phyloP scores from a whole-genome alignment of 31 red algal species.

The Asparagopsis taxiformis region DNA sequence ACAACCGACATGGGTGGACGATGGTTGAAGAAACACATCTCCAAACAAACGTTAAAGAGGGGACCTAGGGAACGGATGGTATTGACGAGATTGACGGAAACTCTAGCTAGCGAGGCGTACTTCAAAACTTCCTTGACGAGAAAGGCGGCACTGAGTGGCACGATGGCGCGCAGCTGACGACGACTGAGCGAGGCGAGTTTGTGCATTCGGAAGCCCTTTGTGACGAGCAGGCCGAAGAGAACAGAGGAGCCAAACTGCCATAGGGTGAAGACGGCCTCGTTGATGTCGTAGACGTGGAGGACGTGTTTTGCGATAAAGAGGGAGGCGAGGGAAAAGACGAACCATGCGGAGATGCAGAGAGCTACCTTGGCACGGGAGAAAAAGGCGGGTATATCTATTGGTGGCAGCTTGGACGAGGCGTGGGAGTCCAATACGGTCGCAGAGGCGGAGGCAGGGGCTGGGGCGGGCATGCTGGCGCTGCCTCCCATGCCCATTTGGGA shows the following conservation, averaged over 20 bases:
- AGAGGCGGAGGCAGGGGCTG: too few species aligned
- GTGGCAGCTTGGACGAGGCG: too few species aligned
- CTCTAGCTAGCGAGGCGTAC: conserved; percentile 57
- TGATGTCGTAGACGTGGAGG: conserved; percentile 25
- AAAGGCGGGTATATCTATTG: too few species aligned
- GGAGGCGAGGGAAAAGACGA: conserved; percentile 40
- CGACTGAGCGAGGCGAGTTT: conserved; percentile 20
- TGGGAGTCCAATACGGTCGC: too few species aligned
- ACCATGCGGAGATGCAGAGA: conserved; percentile 45
- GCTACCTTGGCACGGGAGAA: conserved; percentile 26
- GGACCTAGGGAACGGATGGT: conserved; percentile 62
- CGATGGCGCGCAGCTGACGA: conserved; percentile 27
- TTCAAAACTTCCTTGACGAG: conserved; percentile 67
- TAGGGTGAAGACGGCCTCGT: conserved; percentile 40
- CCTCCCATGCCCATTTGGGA: too few species aligned
- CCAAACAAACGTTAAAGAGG: conserved; percentile 42
- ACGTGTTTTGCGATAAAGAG: conserved; percentile 57
- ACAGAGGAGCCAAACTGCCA: conserved; percentile 46
- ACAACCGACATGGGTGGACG: conserved; percentile 37
- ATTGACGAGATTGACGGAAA: conserved; percentile 72
- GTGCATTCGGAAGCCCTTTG: conserved; percentile 18
- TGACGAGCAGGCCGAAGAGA: conserved; percentile 33
- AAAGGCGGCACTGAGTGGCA: conserved; percentile 48
- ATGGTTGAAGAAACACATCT: conserved; percentile 40
- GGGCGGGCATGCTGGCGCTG: too few species aligned